Base-by-base conservation (phyloP, 129 eudicot genomes). In the Flaveria brownii region DNA sequence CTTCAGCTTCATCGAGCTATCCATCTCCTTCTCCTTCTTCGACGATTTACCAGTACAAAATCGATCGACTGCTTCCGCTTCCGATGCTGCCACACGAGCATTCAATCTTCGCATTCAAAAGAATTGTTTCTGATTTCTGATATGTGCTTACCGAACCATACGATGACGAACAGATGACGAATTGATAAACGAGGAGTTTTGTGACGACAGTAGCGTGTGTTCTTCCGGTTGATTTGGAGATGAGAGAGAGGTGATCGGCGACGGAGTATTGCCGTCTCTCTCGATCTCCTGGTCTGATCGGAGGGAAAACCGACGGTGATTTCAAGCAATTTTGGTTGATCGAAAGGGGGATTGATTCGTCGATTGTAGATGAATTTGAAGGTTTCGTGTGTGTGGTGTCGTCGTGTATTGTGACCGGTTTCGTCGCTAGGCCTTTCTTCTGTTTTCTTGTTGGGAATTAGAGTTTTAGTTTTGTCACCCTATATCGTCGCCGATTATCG, bases 81-180 rank as follows among this genome's bases (percentile, higher is more conserved):
- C 62, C 33, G 75, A 16, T 73, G 65, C 72, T 71, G 77, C 42
- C 51, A 68, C 71, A 50, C 89, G 88, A 70, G 89, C 96, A 86
- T 87, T 92, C 85, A 84, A 77, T 77, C 98, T 92, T 82, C 92
- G 96, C 98, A 90, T 92, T 85, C 92, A 84, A 68, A 43, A 17
- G 2, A 18, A 4, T 20, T 61, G 41, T 36, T 36, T 36, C 41
- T 36, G 41, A 36, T 36, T 0, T 36, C 41, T 36, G 41, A 78
- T 46, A 14, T 41, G 82, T 28, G 79, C 2, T 26, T 26, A 26
- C 28, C 28, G 28, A 81, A 89, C 78, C 96, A 89, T 89, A 71
- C 66, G 83, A 82, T 50, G 69, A 45, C 50, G 12, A 45, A 33
- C 46, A 56, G 54, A 59, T 23, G 2, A 59, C 72, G 72, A 71